Conservation (phyloP, 345 rosid genomes). For the Lepidium didymum region DNA sequence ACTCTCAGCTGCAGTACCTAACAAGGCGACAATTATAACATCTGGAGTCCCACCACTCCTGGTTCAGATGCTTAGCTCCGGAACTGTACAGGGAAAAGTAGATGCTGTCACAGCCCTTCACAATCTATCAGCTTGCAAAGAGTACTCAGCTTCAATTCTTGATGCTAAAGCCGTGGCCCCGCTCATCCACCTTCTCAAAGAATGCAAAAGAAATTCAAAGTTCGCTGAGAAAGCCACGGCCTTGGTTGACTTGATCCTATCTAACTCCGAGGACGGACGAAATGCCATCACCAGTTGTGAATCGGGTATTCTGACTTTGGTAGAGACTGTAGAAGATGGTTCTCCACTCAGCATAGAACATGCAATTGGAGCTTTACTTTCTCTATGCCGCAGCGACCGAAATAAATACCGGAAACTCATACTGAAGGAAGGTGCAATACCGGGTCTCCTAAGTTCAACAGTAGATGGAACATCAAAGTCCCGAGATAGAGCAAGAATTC, state of each 20-base stretch:
- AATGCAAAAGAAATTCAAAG: constrained; percentile 69
- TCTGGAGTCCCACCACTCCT: constrained; percentile 60
- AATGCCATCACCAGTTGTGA: constrained; percentile 43
- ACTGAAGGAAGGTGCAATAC: constrained; percentile 73
- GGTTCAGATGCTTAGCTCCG: constrained; percentile 62
- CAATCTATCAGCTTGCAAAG: constrained; percentile 53
- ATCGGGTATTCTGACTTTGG: constrained; percentile 60
- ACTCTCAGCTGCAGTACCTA: constrained; percentile 66
- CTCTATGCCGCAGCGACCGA: constrained; percentile 49
- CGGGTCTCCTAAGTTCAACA: constrained; percentile 62
- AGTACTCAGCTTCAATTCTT: constrained; percentile 35
- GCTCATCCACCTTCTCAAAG: constrained; percentile 59
- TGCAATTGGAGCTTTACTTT: constrained; percentile 57
- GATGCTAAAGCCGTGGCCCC: constrained; percentile 59
- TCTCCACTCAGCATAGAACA: constrained; percentile 55
- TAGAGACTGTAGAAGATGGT: constrained; percentile 74
- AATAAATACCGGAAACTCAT: constrained; percentile 57
- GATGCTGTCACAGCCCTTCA: constrained; percentile 74
- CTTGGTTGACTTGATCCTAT: constrained; percentile 56
- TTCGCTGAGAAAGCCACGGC: constrained; percentile 68
- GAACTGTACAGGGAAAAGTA: constrained; percentile 70
- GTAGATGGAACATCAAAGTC: constrained; percentile 60
- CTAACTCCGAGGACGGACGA: constrained; percentile 58
- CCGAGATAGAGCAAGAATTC: constrained; percentile 55
- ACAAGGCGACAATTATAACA: constrained; percentile 50